phyloP scores from a whole-genome alignment of 2,329 filamentous ascomycete species.

The Chrysosphaeria jannelii region DNA sequence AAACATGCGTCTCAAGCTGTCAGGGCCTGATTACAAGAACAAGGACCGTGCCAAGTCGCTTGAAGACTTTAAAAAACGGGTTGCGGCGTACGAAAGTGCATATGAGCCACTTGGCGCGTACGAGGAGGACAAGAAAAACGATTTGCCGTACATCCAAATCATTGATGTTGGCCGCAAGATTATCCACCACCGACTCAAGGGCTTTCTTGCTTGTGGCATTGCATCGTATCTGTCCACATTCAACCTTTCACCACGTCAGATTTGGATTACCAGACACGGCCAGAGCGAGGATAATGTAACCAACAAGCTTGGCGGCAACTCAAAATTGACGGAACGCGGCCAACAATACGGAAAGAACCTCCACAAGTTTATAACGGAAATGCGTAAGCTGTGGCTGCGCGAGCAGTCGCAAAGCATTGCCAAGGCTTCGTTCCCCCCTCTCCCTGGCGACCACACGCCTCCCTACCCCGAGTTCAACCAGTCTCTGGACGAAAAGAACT shows the following conservation, averaged over 20 bases:
- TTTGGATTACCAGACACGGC: constrained; percentile 92
- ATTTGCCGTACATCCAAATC: constrained; percentile 92
- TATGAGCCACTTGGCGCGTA: constrained; percentile 76
- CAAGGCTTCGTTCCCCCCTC: constrained; percentile 60
- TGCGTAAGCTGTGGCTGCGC: constrained; percentile 55
- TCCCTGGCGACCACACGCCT: constrained; percentile 71
- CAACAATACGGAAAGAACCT: constrained; percentile 51
- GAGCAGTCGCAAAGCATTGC: constrained; percentile 53
- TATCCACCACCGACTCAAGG: constrained; percentile 65
- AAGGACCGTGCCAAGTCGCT: constrained; percentile 70
- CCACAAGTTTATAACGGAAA: constrained; percentile 53
- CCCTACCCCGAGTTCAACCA: constrained; percentile 65
- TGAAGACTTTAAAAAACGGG: constrained; percentile 73
- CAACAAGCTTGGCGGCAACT: constrained; percentile 78
- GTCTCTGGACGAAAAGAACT: constrained; percentile 52
- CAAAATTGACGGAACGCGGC: constrained; percentile 53
- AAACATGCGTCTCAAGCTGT: constrained; percentile 91
- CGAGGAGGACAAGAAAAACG: constrained; percentile 66
- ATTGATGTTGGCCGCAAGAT: constrained; percentile 91
- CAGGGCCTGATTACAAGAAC: constrained; percentile 81
- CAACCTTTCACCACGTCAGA: constrained; percentile 80
- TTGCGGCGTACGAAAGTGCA: constrained; percentile 76
- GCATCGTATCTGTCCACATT: constrained; percentile 92
- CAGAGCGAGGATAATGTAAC: constrained; percentile 67
- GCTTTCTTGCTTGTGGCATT: constrained; percentile 75